Base-by-base conservation (phyloP, 2,329 filamentous ascomycete species). In the Ilyonectria mors-panacis region DNA sequence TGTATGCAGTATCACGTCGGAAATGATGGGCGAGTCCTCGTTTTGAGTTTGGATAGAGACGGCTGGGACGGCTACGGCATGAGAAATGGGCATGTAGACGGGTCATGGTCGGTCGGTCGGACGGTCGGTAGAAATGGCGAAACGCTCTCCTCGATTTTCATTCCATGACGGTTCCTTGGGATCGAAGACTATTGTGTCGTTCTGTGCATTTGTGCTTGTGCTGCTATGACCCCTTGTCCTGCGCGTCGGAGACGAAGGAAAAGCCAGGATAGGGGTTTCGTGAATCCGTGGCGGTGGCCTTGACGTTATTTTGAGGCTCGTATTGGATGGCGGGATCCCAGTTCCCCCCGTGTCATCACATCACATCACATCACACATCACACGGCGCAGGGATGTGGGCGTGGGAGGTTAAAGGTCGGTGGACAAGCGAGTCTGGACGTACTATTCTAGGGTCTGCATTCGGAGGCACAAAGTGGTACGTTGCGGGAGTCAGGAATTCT, bases 1-100 rank as follows among this genome's bases (percentile, higher is more conserved):
- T 67, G 44, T 59, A 73, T 74, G 73, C 54, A 62, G 72, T 75
- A 71, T 73, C 69, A 75, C 71, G 42, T 73, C 70, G 72, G 73
- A 57, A 71, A 42, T 62, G 47, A 35, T 51, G 64, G 63, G 63
- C 54, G 47, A 67, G n/a, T 63, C 59, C 37, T 57, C 44, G 30
- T 53, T 63, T 51, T 28, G 50, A 26, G 45, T 51, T 47, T 57
- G 58, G 58, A 66, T 66, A 66, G 53, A 65, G 37, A 17, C 37
- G 58, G 33, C 26, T 59, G 57, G 55, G 48, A 64, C 30, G 56
- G 23, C 35, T 60, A 65, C 58, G 65, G 61, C 42, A 63, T 63
- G 56, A 56, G 62, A 57, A 48, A 47, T 7, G 21, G 60, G 47
- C 39, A 53, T 64, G 59, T 65, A 67, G 61, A 65, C 54, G 56